Evolutionary conservation across 164 flowering plant species (phyloP), one percentile per base, ranked within the genome.

Genomic region (Annona squamosa): DNA sequence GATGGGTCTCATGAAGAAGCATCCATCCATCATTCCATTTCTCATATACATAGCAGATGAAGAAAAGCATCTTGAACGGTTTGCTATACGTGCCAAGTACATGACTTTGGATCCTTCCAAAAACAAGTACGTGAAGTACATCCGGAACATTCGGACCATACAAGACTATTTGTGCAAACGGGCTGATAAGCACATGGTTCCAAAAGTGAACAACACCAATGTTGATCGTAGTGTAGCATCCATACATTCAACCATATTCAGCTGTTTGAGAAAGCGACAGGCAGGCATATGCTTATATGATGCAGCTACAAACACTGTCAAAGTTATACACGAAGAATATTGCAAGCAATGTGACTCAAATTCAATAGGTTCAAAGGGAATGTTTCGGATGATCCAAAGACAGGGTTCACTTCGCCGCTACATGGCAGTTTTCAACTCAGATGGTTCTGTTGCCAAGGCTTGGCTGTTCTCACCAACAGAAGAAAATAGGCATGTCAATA

Each of bases 1-100:
- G 97, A 91, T 91, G 94, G 93, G 93, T 69, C 89, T 91, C n/a
- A 91, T 90, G 97, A 91, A 86, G 83, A 91, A 90, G 75, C 97
- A 91, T 77, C 92, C 92, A 63, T 90, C 97, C 62, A 86, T 90
- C 43, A 80, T 90, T 73, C 97, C 97, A 7, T 91, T 91, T 79
- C 87, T 91, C 90, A 78, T 91, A 76, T 91, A 88, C 80, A 91
- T 91, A 41, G 71, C 91, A 48, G 85, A 87, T 70, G 97, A 91
- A 81, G 93, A 87, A 65, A 91, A 91, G 70, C 97, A 88, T 80
- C 13, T 91, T 84, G 94, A 91, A 77, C 74, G 97, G 69, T 91
- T 91, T 82, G 97, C 97, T 9, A 90, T 91, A 0, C 91, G 97
- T 72, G 97, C 97, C 44, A 90, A 91, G 80, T 90, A 91, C 76